A percentile compares a stretch with the other conserved stretches of the same genome.
These are phyloP conservation scores for Tetrahymena malaccensis DNA, from an alignment of 73 alveolate species.

Conservation along the genomic window DNA sequence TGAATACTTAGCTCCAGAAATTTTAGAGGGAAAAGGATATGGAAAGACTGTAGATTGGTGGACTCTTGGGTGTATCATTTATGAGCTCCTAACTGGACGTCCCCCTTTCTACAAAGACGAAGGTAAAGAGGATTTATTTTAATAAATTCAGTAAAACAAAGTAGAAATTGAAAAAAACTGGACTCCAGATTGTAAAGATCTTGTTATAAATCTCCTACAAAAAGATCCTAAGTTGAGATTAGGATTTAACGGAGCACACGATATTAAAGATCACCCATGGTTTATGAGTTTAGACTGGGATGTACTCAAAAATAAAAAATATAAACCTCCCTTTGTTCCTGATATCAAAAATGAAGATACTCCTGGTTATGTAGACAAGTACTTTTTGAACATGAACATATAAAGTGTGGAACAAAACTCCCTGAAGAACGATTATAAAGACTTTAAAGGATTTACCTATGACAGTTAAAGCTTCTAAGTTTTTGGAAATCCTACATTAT, in stretches of 20 bases:
- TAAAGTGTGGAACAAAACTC: not conserved
- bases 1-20: conserved; percentile 93
- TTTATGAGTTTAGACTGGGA: conserved; percentile 44
- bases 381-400: not conserved
- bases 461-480: not conserved
- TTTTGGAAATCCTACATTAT: not conserved
- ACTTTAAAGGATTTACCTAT: not conserved
- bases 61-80: conserved; percentile 76
- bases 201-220: conserved; percentile 15
- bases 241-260: conserved; percentile 42
- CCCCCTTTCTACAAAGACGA: conserved; percentile 90
- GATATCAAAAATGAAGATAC: conserved; percentile 2
- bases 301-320: conserved; percentile 1
- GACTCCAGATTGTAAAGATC: conserved; percentile 23
- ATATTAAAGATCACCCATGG: conserved; percentile 50
- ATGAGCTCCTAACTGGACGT: conserved; percentile 87
- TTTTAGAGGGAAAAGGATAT: conserved; percentile 61
- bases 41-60: conserved; percentile 83
- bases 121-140: conserved; percentile 71
- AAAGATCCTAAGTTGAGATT: conserved; percentile 32
- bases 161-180: conserved; percentile 6
- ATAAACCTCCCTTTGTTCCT: conserved; percentile 46
- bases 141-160: not conserved
- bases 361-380: conserved; percentile 18
- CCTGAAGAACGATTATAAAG: not conserved